A percentile compares a stretch with the other conserved stretches of the same genome.
Conservation (phyloP, 768 basidiomycete species). For the Tremella yokohamensis region DNA sequence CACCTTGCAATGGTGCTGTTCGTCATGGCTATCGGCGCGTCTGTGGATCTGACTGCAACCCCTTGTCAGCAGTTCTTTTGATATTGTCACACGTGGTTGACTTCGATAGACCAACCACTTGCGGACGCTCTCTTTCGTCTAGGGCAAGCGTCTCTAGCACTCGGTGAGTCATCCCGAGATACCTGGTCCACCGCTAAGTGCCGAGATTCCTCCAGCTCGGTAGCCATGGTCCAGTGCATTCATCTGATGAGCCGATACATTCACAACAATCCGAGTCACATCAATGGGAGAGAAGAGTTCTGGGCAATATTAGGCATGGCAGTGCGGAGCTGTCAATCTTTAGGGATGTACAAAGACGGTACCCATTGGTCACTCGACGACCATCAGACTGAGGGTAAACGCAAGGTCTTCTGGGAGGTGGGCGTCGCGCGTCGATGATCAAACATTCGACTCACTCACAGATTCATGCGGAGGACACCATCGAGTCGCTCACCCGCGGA, state of each 20-base stretch:
- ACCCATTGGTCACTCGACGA: slow-evolving; percentile 6
- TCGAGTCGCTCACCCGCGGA: slow-evolving; percentile 9
- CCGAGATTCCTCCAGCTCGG: slow-evolving; percentile 11
- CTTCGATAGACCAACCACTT: not conserved
- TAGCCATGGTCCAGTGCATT: slow-evolving; percentile 8
- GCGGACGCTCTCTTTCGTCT: slow-evolving; percentile 3
- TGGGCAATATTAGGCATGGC: slow-evolving; percentile 10
- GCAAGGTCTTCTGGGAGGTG: slow-evolving; percentile 19
- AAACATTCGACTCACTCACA: not conserved
- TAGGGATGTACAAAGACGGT: slow-evolving; percentile 9
- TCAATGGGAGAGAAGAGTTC: slow-evolving; percentile 6
- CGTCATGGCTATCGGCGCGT: slow-evolving; percentile 7
- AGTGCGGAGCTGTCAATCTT: slow-evolving; percentile 4
- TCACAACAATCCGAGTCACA: not conserved
- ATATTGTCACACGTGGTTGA: not conserved
- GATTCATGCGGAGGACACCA: slow-evolving; percentile 9
- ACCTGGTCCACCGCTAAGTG: not conserved
- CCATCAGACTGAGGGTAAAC: not conserved
- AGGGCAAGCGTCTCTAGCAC: slow-evolving; percentile 1
- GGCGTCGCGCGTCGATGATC: not conserved
- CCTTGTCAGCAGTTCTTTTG: slow-evolving; percentile 3
- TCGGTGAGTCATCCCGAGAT: not conserved
- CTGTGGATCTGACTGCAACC: not conserved
- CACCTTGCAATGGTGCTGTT: slow-evolving; percentile 6
- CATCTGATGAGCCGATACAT: slow-evolving; percentile 14